Conservation (phyloP, 169 alveolate genomes). For the Cryptosporidium tyzzeri region DNA sequence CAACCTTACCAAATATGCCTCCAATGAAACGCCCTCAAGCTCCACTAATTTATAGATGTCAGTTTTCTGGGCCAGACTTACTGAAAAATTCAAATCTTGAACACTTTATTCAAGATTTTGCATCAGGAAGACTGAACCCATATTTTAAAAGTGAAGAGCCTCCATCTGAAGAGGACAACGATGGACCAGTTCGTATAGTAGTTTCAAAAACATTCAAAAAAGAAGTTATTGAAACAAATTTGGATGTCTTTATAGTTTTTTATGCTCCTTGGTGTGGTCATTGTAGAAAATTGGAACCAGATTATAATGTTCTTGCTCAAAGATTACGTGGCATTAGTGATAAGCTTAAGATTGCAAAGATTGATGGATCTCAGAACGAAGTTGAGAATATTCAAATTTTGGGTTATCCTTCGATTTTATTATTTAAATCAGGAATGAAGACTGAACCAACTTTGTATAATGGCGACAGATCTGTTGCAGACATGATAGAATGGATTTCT, state of each 20-base stretch:
- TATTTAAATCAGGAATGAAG: constrained; percentile 64
- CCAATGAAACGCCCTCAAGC: constrained; percentile 57
- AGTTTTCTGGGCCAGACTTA: constrained; percentile 12
- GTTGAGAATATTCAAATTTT: constrained; percentile 72
- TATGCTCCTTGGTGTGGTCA: constrained; percentile 92
- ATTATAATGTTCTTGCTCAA: constrained; percentile 79
- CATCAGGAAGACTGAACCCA: constrained; percentile 63
- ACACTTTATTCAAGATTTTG: constrained; percentile 52
- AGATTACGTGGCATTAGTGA: constrained; percentile 54
- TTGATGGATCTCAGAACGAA: constrained; percentile 78
- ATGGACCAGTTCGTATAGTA: constrained; percentile 64
- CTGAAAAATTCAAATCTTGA: constrained; percentile 39
- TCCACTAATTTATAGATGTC: constrained; percentile 50
- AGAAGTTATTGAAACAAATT: constrained; percentile 42
- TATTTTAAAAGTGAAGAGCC: constrained; percentile 75
- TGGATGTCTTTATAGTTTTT: constrained; percentile 84
- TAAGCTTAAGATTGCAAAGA: constrained; percentile 70
- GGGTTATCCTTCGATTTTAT: constrained; percentile 80
- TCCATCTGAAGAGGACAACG: constrained; percentile 63
- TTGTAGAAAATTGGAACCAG: constrained; percentile 89
- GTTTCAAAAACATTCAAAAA: constrained; percentile 69
- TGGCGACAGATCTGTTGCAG: constrained; percentile 54
- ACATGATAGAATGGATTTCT: constrained; percentile 62
- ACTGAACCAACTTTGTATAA: constrained; percentile 49
- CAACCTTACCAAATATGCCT: constrained; percentile 30